Base-by-base conservation (phyloP, 805 yeast genomes). In the Yarrowia alimentaria region DNA sequence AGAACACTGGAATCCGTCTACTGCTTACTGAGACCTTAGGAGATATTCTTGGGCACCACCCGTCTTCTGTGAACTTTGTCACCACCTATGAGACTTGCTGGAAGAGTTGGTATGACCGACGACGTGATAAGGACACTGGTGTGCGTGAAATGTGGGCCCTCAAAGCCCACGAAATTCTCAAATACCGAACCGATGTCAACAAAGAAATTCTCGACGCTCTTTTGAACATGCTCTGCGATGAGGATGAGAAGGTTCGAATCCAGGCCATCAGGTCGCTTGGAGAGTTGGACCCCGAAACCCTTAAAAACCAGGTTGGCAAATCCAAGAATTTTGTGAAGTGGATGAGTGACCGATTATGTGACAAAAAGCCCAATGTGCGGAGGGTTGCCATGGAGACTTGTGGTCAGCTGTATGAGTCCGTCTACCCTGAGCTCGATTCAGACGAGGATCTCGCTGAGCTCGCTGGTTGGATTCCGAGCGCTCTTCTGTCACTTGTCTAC, bases 11-110 rank as follows among this genome's bases (percentile, higher is more conserved):
- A 12, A 71, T 85, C 14, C 74, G 96, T 56, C 61, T 73, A 0
- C 64, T 83, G 49, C 89, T 95, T 0, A 84, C 94, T 0, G 77
- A 77, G 34, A 77, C 93, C 0, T 75, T 90, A 2, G 91, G 95
- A 0, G 65, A 73, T 31, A 78, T 90, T 61, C 63, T 88, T 1
- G 67, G 78, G 0, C 63, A 69, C 10, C 65, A 66, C 8, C 70
- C 76, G 0, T 72, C 81, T 1, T 71, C 74, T 18, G 61, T 80
- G 4, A 81, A 81, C 58, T 85, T 88, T 62, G 71, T 75, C 10
- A 64, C 74, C 1, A 69, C 72, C 0, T 86, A 82, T 58, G 73
- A 72, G 29, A 77, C 77, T 11, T 77, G 84, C 1, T 88, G 83
- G 78, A 62, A 67, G 12, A 75, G 72, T 21, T 89, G 95, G 95